These are phyloP conservation scores for Hippophae rhamnoides DNA, from an alignment of 306 rosid species.

Conservation along the genomic window DNA sequence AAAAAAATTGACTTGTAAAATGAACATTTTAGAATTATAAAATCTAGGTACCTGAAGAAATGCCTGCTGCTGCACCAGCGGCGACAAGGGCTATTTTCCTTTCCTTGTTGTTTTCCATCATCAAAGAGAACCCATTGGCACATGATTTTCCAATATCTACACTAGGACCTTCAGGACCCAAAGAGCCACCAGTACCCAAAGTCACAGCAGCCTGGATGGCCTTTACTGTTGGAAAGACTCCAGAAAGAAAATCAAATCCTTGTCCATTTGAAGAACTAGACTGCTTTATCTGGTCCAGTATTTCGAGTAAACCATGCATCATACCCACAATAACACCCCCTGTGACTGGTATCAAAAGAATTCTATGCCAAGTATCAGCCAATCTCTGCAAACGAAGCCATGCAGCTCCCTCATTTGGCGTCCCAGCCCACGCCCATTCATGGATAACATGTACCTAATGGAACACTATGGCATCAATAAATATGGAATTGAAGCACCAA, in stretches of 20 bases:
- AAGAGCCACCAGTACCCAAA: slow-evolving; percentile 91
- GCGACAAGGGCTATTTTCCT: slow-evolving; percentile 92
- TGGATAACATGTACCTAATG: slow-evolving; percentile 80
- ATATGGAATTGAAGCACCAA: slow-evolving; percentile 13
- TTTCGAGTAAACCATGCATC: slow-evolving; percentile 96
- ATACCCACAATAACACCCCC: slow-evolving; percentile 96
- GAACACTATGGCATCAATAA: slow-evolving; percentile 22
- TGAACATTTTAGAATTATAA: slow-evolving; percentile 12
- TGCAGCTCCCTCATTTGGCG: slow-evolving; percentile 93
- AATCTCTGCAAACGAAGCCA: slow-evolving; percentile 92
- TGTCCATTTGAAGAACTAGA: slow-evolving; percentile 56
- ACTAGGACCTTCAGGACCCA: slow-evolving; percentile 99
- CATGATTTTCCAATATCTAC: slow-evolving; percentile 97
- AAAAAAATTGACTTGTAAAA: slow-evolving; percentile 3
- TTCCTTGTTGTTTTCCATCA: slow-evolving; percentile 94
- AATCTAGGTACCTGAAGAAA: slow-evolving; percentile 64
- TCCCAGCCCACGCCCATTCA: slow-evolving; percentile 99
- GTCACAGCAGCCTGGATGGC: slow-evolving; percentile 94
- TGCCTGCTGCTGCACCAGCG: slow-evolving; percentile 97
- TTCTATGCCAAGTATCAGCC: slow-evolving; percentile 92
- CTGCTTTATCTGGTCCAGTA: slow-evolving; percentile 74
- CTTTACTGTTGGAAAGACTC: slow-evolving; percentile 70
- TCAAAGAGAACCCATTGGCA: slow-evolving; percentile 80
- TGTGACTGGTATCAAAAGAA: slow-evolving; percentile 77
- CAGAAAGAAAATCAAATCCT: slow-evolving; percentile 80